Percentiles rank a stretch among this genome's conserved stretches.
Evolutionary conservation across 164 flowering plant species (phyloP).

Genomic region (Umbilicus rupestris): DNA sequence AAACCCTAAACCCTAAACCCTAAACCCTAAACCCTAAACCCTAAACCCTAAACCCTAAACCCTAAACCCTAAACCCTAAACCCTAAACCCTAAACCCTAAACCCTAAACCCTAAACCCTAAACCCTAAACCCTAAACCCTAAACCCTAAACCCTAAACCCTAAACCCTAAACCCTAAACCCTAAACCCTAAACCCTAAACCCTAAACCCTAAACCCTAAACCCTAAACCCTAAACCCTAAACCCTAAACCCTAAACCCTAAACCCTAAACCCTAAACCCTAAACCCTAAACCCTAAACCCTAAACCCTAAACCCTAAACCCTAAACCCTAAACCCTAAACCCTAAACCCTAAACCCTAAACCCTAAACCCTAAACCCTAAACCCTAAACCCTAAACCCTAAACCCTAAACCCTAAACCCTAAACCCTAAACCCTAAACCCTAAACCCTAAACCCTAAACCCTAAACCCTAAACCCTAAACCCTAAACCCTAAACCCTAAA

Average conservation of each 20-base stretch:
- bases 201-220: constrained; percentile 12
- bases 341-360: constrained; percentile 16
- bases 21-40: constrained; percentile 14
- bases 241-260: constrained; percentile 14
- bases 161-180: constrained; percentile 12
- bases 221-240: constrained; percentile 15
- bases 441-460: constrained; percentile 10
- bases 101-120: constrained; percentile 15
- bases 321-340: constrained; percentile 15
- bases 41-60: constrained; percentile 16
- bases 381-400: constrained; percentile 3
- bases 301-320: constrained; percentile 12
- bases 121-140: constrained; percentile 18
- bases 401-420: constrained; percentile 10
- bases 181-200: constrained; percentile 15
- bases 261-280: constrained; percentile 15
- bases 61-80: constrained; percentile 11
- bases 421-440: constrained; percentile 5
- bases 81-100: constrained; percentile 14
- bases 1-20: constrained; percentile 8
- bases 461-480: constrained; percentile 13
- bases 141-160: constrained; percentile 16
- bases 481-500: constrained; percentile 15
- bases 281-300: constrained; percentile 10
- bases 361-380: constrained; percentile 15